phyloP scores from a whole-genome alignment of 352 stramenopile species.

The Phytophthora crassamura region DNA sequence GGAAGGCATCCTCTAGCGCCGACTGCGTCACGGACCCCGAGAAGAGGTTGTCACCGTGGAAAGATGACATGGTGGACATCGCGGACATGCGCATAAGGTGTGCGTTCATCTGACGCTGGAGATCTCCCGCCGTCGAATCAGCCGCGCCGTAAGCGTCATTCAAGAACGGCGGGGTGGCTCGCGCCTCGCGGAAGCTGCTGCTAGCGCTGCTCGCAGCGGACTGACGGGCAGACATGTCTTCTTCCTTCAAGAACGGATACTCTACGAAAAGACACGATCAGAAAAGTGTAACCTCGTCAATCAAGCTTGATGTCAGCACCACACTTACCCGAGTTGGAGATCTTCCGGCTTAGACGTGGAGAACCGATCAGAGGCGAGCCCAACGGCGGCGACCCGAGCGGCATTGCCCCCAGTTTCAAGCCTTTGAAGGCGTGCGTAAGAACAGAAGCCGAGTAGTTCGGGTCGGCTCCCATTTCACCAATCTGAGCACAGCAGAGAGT shows the following conservation, averaged over 20 bases:
- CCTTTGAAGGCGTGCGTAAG: conserved; percentile 77
- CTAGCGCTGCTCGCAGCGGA: conserved; percentile 32
- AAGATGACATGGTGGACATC: conserved; percentile 63
- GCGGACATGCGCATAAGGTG: conserved; percentile 62
- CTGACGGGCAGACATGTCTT: conserved; percentile 45
- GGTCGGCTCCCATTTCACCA: conserved; percentile 36
- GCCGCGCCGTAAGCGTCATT: conserved; percentile 37
- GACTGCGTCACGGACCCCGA: conserved; percentile 79
- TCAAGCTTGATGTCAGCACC: too few species aligned
- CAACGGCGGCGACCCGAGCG: conserved; percentile 41
- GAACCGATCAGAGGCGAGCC: conserved; percentile 52
- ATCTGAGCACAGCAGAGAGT: conserved; percentile 15
- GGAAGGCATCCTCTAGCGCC: conserved; percentile 82
- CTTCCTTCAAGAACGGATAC: conserved; percentile 73
- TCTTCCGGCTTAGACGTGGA: conserved; percentile 64
- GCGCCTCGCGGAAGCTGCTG: conserved; percentile 22
- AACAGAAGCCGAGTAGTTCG: conserved; percentile 58
- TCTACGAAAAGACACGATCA: conserved; percentile 44
- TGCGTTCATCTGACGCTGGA: conserved; percentile 56
- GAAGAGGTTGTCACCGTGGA: conserved; percentile 69
- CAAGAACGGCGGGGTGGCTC: conserved; percentile 30
- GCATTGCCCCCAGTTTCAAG: conserved; percentile 40
- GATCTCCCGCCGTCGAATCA: conserved; percentile 34
- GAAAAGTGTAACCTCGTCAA: background rate
- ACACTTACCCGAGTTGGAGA: conserved; percentile 63